These are phyloP conservation scores for Ophiostoma tasmaniense DNA, from an alignment of 2,329 filamentous ascomycete genomes.

Conservation along the genomic window DNA sequence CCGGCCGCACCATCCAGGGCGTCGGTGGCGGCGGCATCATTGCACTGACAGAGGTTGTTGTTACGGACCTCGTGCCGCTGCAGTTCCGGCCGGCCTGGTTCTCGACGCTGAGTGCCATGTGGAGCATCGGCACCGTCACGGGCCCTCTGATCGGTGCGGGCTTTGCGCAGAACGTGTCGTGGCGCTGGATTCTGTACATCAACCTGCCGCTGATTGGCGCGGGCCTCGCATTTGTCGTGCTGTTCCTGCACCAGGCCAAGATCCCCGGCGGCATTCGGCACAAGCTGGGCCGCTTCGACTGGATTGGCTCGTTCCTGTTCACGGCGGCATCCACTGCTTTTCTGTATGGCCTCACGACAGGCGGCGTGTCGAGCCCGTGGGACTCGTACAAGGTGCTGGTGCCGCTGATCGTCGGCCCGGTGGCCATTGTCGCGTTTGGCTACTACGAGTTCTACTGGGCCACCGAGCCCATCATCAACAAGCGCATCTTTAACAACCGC, in stretches of 20 bases:
- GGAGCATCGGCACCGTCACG: slow-evolving; percentile 21
- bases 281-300: slow-evolving; percentile 36
- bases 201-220: slow-evolving; percentile 33
- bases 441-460: slow-evolving; percentile 19
- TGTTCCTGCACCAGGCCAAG: slow-evolving; percentile 32
- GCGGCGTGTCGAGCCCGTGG: slow-evolving; percentile 37
- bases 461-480: slow-evolving; percentile 32
- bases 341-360: slow-evolving; percentile 37
- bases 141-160: slow-evolving; percentile 24
- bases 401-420: slow-evolving; percentile 36
- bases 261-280: slow-evolving; percentile 25
- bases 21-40: slow-evolving; percentile 31
- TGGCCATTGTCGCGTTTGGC: slow-evolving; percentile 26
- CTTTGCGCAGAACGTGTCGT: slow-evolving; percentile 21
- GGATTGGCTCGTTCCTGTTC: slow-evolving; percentile 35
- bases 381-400: slow-evolving; percentile 30
- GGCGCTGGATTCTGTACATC: slow-evolving; percentile 36
- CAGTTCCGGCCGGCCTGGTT: slow-evolving; percentile 23
- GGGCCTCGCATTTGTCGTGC: slow-evolving; percentile 15
- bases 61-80: slow-evolving; percentile 28
- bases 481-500: slow-evolving; percentile 36
- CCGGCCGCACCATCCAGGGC: slow-evolving; percentile 31
- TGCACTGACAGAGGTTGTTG: slow-evolving; percentile 29
- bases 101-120: slow-evolving; percentile 21
- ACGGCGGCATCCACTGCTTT: slow-evolving; percentile 32